A percentile compares a stretch with the other conserved stretches of the same genome.
Conservation (phyloP, 805 yeast species). For the Metschnikowia lunata region DNA sequence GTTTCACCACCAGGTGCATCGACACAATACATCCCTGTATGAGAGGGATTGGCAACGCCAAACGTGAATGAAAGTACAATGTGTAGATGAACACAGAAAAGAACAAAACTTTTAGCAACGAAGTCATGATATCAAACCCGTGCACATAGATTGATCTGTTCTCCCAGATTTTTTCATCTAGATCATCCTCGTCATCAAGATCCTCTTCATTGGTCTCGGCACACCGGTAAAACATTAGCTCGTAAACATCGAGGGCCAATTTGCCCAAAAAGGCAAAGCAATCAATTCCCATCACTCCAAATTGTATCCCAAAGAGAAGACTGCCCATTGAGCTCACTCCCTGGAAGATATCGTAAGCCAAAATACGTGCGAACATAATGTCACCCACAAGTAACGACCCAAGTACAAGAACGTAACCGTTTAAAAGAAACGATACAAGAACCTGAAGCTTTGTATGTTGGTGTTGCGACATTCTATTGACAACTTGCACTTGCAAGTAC, state of each 20-base stretch:
- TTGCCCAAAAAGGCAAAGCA: slow-evolving; percentile 44
- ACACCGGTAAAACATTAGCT: slow-evolving; percentile 43
- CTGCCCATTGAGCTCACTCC: slow-evolving; percentile 51
- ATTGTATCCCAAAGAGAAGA: slow-evolving; percentile 71
- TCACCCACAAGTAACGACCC: slow-evolving; percentile 47
- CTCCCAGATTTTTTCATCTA: slow-evolving; percentile 66
- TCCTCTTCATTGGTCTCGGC: neutral
- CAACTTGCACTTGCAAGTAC: slow-evolving; percentile 26
- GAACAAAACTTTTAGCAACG: slow-evolving; percentile 33
- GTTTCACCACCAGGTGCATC: slow-evolving; percentile 27
- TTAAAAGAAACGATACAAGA: slow-evolving; percentile 32
- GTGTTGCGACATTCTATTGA: slow-evolving; percentile 21
- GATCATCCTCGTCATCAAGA: slow-evolving; percentile 30
- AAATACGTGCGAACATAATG: slow-evolving; percentile 45
- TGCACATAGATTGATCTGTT: slow-evolving; percentile 57
- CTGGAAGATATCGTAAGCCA: slow-evolving; percentile 53
- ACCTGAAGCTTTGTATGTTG: slow-evolving; percentile 14
- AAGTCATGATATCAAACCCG: slow-evolving; percentile 49
- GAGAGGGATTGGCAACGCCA: slow-evolving; percentile 35
- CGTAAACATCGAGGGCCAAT: slow-evolving; percentile 50
- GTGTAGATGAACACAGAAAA: slow-evolving; percentile 32
- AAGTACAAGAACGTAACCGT: slow-evolving; percentile 44
- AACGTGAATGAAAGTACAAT: slow-evolving; percentile 28
- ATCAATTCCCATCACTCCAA: slow-evolving; percentile 58
- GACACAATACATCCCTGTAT: slow-evolving; percentile 43